Evolutionary conservation across 192 early-diverging fungal species (phyloP).

Genomic region (Coemansia sp.): DNA sequence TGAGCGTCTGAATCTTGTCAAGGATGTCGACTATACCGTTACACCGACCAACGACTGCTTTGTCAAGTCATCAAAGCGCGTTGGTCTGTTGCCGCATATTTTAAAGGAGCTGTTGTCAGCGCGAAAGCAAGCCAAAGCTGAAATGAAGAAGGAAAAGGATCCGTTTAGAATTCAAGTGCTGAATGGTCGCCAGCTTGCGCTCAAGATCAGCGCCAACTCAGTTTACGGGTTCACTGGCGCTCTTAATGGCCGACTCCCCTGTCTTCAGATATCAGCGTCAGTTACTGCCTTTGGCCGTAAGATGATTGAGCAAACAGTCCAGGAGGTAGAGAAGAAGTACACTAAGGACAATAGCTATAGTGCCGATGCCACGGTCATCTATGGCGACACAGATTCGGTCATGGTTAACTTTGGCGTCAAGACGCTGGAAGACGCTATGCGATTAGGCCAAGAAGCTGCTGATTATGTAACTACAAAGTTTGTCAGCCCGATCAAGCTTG

Average conservation of each 20-base stretch:
- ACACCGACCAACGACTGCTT: slow-evolving; percentile 94
- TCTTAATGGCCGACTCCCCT: slow-evolving; percentile 86
- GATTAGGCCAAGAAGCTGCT: slow-evolving; percentile 82
- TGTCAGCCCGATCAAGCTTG: slow-evolving; percentile 91
- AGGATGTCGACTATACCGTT: slow-evolving; percentile 79
- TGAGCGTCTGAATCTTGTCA: slow-evolving; percentile 62
- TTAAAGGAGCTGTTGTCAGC: slow-evolving; percentile 85
- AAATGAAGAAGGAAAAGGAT: slow-evolving; percentile 95
- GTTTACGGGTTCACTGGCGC: slow-evolving; percentile 98
- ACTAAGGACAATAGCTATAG: slow-evolving; percentile 84
- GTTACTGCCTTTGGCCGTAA: slow-evolving; percentile 92
- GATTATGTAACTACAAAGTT: slow-evolving; percentile 83
- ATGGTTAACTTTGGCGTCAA: slow-evolving; percentile 97
- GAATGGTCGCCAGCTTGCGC: slow-evolving; percentile 93
- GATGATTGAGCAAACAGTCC: slow-evolving; percentile 92
- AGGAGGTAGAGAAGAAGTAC: slow-evolving; percentile 79
- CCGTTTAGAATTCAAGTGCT: slow-evolving; percentile 92
- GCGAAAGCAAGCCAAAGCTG: slow-evolving; percentile 88
- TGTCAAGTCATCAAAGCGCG: slow-evolving; percentile 68
- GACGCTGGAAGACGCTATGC: slow-evolving; percentile 81
- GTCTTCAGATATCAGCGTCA: slow-evolving; percentile 89
- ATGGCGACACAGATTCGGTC: slow-evolving; percentile 98
- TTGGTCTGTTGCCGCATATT: slow-evolving; percentile 87
- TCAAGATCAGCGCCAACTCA: slow-evolving; percentile 96
- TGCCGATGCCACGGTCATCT: slow-evolving; percentile 88